Base-by-base conservation (phyloP, 805 yeast genomes). In the Metschnikowia lochheadii region DNA sequence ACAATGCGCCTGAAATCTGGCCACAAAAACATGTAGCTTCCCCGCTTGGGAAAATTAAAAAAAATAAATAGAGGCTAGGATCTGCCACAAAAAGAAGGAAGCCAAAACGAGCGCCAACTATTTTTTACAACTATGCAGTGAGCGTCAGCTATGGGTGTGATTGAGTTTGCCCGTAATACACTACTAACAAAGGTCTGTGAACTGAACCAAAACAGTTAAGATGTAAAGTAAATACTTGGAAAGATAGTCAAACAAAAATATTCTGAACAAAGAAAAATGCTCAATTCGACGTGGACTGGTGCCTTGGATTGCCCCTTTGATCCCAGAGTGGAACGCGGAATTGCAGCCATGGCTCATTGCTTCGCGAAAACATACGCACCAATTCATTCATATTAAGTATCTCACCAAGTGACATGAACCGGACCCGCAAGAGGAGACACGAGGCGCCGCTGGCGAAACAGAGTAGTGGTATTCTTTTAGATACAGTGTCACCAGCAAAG, bases 361-460 rank as follows among this genome's bases (percentile, higher is more conserved):
- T 20, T 31, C 38, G 38, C 45, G 45, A 33, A 42, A 42, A 42
- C 20, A 18, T 40, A 40, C 45, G 33, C 37, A 42, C 18, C 45
- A 26, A 8, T 26, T 8, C 11, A 41, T 29, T 23, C 21, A 40
- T n/a, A 26, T 17, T 26, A 3, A n/a, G 26, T 7, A 21, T 8
- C 14, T 8, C 21, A 31, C 29, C 29, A 26, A 26, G n/a, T 23
- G 18, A n/a, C 23, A 46, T 23, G 37, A 31, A 34, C 18, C 20
- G 42, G 7, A 20, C 43, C 38, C 21, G 51, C 10, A 49, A 49
- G 32, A 46, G 55, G 18, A 54, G 36, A 29, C 47, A 46, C 40
- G 53, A 54, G n/a, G 20, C 20, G 15, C 17, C 46, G 5, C 20
- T n/a, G 17, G 6, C 20, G 5, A 42, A 42, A 6, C 45, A 20